Conservation (phyloP, 352 stramenopile genomes). For the Pythium aquatile region DNA sequence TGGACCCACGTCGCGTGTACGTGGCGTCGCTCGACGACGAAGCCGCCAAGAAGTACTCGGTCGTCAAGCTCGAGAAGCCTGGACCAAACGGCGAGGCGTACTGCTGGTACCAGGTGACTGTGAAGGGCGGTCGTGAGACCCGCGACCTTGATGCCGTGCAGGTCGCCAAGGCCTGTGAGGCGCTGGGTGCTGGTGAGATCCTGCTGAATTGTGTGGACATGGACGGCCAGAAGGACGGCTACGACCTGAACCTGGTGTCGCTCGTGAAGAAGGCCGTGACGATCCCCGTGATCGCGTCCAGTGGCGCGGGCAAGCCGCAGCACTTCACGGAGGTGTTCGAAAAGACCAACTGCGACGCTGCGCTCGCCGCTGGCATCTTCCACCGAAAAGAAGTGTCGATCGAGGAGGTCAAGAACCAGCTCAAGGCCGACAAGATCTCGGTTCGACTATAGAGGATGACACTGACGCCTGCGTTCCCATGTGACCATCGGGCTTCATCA, state of each 20-base stretch:
- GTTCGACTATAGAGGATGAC: conserved; percentile 48
- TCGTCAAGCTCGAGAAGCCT: conserved; percentile 70
- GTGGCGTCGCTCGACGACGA: conserved; percentile 74
- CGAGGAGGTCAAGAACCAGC: conserved; percentile 91
- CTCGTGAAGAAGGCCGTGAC: conserved; percentile 86
- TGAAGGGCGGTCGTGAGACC: conserved; percentile 94
- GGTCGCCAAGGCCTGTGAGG: conserved; percentile 87
- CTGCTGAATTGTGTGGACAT: conserved; percentile 99
- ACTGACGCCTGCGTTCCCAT: neutral
- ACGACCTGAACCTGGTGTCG: conserved; percentile 61
- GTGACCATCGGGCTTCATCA: conserved; percentile 1
- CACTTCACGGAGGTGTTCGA: conserved; percentile 97
- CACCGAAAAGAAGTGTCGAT: conserved; percentile 97
- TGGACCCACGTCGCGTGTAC: conserved; percentile 93
- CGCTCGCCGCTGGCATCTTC: conserved; percentile 98
- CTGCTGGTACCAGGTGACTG: conserved; percentile 98
- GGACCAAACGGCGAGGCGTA: conserved; percentile 93
- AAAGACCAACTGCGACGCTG: conserved; percentile 90
- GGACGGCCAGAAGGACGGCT: conserved; percentile 95
- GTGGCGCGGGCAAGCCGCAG: conserved; percentile 90
- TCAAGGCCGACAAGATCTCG: conserved; percentile 70
- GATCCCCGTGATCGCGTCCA: conserved; percentile 98
- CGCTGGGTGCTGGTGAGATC: conserved; percentile 96
- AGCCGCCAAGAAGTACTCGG: conserved; percentile 50
- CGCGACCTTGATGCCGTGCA: conserved; percentile 86